phyloP scores from a whole-genome alignment of 2,329 filamentous ascomycete genomes.

The Pochonia chlamydosporia region DNA sequence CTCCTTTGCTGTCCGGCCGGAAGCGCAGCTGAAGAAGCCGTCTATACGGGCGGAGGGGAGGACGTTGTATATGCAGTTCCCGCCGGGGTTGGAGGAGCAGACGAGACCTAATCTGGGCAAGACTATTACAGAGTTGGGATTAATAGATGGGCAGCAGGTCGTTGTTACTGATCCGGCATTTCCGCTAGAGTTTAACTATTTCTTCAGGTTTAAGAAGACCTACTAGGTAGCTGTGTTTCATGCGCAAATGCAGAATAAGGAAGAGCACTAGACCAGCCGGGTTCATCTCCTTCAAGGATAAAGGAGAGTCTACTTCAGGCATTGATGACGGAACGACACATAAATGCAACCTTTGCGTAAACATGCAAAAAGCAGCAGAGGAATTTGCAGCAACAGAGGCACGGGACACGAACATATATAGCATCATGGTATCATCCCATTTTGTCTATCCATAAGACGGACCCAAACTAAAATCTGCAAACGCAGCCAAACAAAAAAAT shows the following conservation, averaged over 20 bases:
- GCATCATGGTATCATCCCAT: slow-evolving; percentile 28
- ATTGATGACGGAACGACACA: slow-evolving; percentile 3
- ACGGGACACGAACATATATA: not conserved
- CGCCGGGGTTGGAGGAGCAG: slow-evolving; percentile 74
- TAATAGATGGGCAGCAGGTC: slow-evolving; percentile 79
- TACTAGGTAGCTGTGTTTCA: slow-evolving; percentile 4
- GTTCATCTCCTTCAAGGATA: not conserved
- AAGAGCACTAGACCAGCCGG: no score
- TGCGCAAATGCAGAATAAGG: no score
- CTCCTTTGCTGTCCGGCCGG: slow-evolving; percentile 72
- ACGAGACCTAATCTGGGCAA: slow-evolving; percentile 77
- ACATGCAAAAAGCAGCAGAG: not conserved
- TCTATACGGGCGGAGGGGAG: slow-evolving; percentile 73
- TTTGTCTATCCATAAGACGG: slow-evolving; percentile 19
- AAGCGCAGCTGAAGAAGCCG: slow-evolving; percentile 90
- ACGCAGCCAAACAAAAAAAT: slow-evolving; percentile 11
- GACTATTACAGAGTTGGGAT: slow-evolving; percentile 65
- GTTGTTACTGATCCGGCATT: slow-evolving; percentile 92
- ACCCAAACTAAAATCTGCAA: not conserved
- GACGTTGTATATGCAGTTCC: slow-evolving; percentile 85
- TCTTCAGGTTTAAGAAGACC: slow-evolving; percentile 38
- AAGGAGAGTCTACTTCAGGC: not conserved
- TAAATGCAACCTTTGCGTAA: not conserved
- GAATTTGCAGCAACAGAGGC: not conserved
- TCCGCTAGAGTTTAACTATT: slow-evolving; percentile 60